A percentile compares a stretch with the other conserved stretches of the same genome.
These are phyloP conservation scores for Candida anglica DNA, from an alignment of 805 yeast genomes.

Conservation along the genomic window DNA sequence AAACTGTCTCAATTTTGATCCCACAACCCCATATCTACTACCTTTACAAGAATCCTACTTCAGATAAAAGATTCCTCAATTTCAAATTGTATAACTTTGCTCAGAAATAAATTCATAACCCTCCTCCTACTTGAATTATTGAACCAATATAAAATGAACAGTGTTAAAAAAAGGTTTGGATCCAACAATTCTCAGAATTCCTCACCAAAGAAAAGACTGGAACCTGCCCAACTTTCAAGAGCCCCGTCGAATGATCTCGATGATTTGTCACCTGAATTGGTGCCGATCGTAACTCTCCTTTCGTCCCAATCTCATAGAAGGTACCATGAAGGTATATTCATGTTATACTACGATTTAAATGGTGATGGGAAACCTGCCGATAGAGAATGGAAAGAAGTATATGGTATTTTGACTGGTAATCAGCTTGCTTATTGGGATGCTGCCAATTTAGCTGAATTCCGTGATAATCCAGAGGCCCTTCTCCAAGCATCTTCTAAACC, in stretches of 20 bases:
- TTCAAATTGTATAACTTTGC: too few species aligned
- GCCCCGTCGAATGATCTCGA: constrained; percentile 9
- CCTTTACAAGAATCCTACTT: too few species aligned
- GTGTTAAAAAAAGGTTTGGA: constrained; percentile 21
- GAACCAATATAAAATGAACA: constrained; percentile 11
- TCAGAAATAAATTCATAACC: too few species aligned
- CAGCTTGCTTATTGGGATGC: constrained; percentile 94
- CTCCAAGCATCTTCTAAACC: constrained; percentile 69
- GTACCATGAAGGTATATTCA: constrained; percentile 71
- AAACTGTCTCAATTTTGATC: too few species aligned
- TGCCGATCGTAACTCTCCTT: constrained; percentile 70
- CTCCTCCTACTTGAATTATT: too few species aligned
- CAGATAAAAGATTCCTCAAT: too few species aligned
- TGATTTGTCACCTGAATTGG: constrained; percentile 43
- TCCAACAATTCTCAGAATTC: constrained; percentile 11
- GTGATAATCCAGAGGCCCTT: constrained; percentile 49
- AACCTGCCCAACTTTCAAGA: constrained; percentile 5
- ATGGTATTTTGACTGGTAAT: constrained; percentile 85
- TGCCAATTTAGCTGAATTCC: constrained; percentile 51
- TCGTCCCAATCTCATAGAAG: constrained; percentile 74
- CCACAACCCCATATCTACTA: too few species aligned
- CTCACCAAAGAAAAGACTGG: constrained; percentile 12
- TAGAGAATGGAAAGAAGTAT: constrained; percentile 88
- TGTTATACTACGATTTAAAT: constrained; percentile 66
- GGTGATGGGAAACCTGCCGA: constrained; percentile 85